Percentiles rank a stretch among this genome's conserved stretches.
phyloP scores from a whole-genome alignment of 805 yeast genomes.

The Candida dendrica region DNA sequence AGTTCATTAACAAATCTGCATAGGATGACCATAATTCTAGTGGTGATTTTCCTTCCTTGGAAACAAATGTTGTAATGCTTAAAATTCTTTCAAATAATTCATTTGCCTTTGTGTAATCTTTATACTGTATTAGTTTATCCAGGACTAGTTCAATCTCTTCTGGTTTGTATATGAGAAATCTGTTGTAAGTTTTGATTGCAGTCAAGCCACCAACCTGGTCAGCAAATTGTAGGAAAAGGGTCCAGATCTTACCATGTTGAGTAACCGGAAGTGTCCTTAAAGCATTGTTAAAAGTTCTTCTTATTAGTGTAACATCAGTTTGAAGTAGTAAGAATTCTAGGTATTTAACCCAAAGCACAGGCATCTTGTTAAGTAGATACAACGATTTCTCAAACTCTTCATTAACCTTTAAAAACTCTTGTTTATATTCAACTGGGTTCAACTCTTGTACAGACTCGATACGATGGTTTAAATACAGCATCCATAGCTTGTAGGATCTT shows the following conservation, averaged over 20 bases:
- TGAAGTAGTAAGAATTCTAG: slow-evolving; percentile 33
- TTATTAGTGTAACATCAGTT: slow-evolving; percentile 28
- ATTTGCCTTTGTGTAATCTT: slow-evolving; percentile 22
- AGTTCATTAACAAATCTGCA: slow-evolving; percentile 30
- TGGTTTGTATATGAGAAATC: slow-evolving; percentile 25
- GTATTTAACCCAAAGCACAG: slow-evolving; percentile 46
- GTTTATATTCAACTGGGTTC: slow-evolving; percentile 21
- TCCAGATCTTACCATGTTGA: slow-evolving; percentile 53
- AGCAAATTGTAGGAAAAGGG: slow-evolving; percentile 43
- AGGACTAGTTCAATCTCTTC: slow-evolving; percentile 25
- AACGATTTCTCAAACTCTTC: slow-evolving; percentile 42
- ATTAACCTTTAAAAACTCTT: slow-evolving; percentile 30
- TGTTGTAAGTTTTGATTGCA: slow-evolving; percentile 20
- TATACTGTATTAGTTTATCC: slow-evolving; percentile 26
- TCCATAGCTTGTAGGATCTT: slow-evolving; percentile 51
- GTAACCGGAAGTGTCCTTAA: slow-evolving; percentile 40
- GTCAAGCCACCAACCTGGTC: slow-evolving; percentile 32
- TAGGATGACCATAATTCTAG: slow-evolving; percentile 42
- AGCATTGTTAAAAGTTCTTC: slow-evolving; percentile 42
- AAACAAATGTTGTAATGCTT: slow-evolving; percentile 25
- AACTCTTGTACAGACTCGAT: slow-evolving; percentile 21
- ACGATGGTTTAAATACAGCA: slow-evolving; percentile 36
- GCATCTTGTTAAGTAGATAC: slow-evolving; percentile 34
- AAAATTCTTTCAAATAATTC: slow-evolving; percentile 27
- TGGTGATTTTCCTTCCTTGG: slow-evolving; percentile 33